Percentiles rank a stretch among this genome's conserved stretches.
Conservation (phyloP, 176 grass and related monocot species). For the maize (Zea mays) region Zm-B73-REFERENCE-NAM-5.0 NC_050103.1:118949501-118950000, state of each 20-base stretch:
- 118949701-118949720: constrained; percentile 72
- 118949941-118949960: not conserved
- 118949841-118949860: constrained; percentile 86
- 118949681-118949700: constrained; percentile 79
- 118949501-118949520: constrained; percentile 74
- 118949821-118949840: constrained; percentile 96
- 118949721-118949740: constrained; percentile 75
- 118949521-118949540: constrained; percentile 76
- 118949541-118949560: constrained; percentile 89
- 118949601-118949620: constrained; percentile 80
- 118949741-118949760: constrained; percentile 7
- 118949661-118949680: constrained; percentile 74
- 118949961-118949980: not conserved
- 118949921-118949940: not conserved
- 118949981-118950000: not conserved
- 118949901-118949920: not conserved
- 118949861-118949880: constrained; percentile 80
- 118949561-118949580: constrained; percentile 95
- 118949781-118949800: not conserved
- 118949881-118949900: constrained; percentile 34
- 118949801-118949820: constrained; percentile 58
- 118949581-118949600: constrained; percentile 79
- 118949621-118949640: constrained; percentile 78
- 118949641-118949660: constrained; percentile 79
- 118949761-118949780: not conserved